phyloP scores from a whole-genome alignment of 805 yeast species.

The Candida pini region DNA sequence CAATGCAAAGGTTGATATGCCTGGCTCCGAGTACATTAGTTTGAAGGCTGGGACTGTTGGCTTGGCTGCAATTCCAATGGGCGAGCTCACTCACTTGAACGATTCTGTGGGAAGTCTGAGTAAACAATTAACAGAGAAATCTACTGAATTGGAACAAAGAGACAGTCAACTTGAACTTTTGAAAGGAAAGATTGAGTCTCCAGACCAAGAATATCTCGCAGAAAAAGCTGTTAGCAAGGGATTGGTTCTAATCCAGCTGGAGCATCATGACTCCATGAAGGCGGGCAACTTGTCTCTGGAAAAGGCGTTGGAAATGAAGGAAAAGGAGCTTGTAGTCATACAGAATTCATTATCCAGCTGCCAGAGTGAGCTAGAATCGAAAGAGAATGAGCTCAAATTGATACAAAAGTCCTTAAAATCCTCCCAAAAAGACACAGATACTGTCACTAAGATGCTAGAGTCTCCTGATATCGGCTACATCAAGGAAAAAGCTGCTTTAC shows the following conservation, averaged over 20 bases:
- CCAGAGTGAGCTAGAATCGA: constrained; percentile 1
- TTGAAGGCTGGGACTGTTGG: constrained; percentile 11
- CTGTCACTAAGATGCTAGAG: constrained; percentile 9
- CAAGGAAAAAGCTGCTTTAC: constrained; percentile 2
- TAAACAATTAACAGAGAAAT: background rate
- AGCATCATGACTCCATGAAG: constrained; percentile 3
- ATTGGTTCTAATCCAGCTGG: constrained; percentile 3
- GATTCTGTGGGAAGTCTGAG: background rate
- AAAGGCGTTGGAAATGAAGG: background rate
- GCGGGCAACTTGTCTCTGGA: background rate
- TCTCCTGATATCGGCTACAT: constrained; percentile 24
- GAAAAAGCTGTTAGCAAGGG: constrained; percentile 2
- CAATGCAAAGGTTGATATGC: constrained; percentile 10
- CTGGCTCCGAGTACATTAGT: constrained; percentile 17
- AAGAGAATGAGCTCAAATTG: background rate
- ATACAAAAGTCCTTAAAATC: background rate
- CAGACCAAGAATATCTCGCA: constrained; percentile 2
- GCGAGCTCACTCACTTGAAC: constrained; percentile 9
- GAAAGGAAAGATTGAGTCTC: background rate
- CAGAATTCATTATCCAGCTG: background rate
- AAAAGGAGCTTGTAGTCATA: background rate
- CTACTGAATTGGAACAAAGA: too few relatives aligned
- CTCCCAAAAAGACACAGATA: background rate
- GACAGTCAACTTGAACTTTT: background rate
- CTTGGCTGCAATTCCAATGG: constrained; percentile 14